Conservation (phyloP, 805 yeast species). For the Yarrowia alimentaria region DNA sequence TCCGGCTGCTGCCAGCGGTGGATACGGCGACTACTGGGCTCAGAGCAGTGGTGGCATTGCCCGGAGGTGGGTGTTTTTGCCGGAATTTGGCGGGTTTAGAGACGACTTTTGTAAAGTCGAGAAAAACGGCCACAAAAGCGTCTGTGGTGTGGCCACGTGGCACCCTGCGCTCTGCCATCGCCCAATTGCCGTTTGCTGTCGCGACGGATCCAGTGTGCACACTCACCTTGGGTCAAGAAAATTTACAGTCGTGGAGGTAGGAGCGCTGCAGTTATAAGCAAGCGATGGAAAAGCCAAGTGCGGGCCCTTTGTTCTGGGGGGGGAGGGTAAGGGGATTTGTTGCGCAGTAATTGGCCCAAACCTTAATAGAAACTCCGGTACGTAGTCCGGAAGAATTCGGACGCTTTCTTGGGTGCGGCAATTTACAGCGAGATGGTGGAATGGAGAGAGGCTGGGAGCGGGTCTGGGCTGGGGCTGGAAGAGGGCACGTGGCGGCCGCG, state of each 20-base stretch:
- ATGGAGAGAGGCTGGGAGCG: no score
- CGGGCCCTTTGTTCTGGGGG: conserved; percentile 23
- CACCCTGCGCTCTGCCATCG: not conserved
- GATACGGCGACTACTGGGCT: no score
- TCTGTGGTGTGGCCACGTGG: not conserved
- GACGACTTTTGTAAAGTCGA: not conserved
- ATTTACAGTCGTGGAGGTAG: conserved; percentile 26
- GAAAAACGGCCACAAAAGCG: not conserved
- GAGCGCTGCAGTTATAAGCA: conserved; percentile 27
- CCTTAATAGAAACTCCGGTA: conserved; percentile 26
- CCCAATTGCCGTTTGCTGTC: not conserved
- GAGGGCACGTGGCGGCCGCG: no score
- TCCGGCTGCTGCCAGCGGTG: no score
- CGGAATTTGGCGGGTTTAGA: no score
- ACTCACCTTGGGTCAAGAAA: conserved; percentile 27
- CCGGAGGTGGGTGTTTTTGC: no score
- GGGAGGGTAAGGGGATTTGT: conserved; percentile 27
- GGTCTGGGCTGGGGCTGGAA: no score
- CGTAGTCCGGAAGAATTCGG: conserved; percentile 27
- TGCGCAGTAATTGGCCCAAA: conserved; percentile 27
- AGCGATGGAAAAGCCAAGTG: conserved; percentile 24
- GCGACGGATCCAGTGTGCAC: not conserved
- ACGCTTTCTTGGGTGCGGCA: conserved; percentile 15
- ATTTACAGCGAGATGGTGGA: conserved; percentile 26
- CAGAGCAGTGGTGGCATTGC: no score